Base-by-base conservation (phyloP, 805 yeast species). In the Saturnispora sanitii region DNA sequence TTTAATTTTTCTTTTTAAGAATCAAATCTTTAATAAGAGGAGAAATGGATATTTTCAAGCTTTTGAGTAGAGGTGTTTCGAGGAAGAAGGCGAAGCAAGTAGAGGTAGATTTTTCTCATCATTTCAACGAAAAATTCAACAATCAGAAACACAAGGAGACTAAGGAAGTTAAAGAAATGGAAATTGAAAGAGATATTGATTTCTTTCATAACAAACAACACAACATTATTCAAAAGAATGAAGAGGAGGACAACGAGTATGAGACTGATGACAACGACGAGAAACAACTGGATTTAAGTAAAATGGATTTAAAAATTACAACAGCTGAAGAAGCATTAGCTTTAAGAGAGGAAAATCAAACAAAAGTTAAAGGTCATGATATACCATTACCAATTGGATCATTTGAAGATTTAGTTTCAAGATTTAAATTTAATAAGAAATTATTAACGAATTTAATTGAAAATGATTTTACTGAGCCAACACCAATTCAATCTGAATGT, bases 401-500 rank as follows among this genome's bases (percentile, higher is more conserved):
- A 2, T 92, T 92, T 57, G 80, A 80, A 48, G 96, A 90, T 56
- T 66, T 92, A 42, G 69, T 74, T 2, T 60, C 73, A 1, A 68
- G 95, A 41, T 87, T 79, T 60, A 66, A 75, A 33, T 62, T 92
- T 26, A 78, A 81, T 53, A 67, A 66, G 45, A 63, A 61, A 42
- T 62, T 86, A 23, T 60, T 81, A 27, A 60, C 68, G 21, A 88
- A 87, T 53, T 62, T 90, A 45, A 66, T 79, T 17, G 73, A 74
- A 9, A 73, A 79, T 35, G 82, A 77, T 39, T 88, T 88, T 54
- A 72, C 77, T 1, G 83, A 78, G 46, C 97, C 98, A 5, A 90
- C 98, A 0, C 79, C 96, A 3, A 84, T 92, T 51, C 99, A 92
- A 62, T 74, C 86, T 46, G 96, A 92, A 59, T 77, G 87, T 2